Evolutionary conservation across 345 rosid species (phyloP).

Genomic region (Crucihimalaya himalaica): DNA sequence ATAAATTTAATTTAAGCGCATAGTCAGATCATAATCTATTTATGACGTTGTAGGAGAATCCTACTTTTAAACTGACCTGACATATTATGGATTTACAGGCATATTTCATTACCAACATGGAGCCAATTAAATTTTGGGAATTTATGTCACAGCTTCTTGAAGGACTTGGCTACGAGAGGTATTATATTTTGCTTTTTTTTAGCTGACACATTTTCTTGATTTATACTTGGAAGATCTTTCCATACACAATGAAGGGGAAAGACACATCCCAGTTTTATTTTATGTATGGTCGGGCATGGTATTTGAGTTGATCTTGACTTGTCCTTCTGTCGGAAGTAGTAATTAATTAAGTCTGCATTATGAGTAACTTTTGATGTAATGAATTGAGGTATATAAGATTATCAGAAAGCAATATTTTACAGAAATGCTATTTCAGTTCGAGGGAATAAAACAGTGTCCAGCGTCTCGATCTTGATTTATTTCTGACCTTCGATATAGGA

Average conservation of each 20-base stretch:
- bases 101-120: constrained; percentile 86
- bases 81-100: constrained; percentile 51
- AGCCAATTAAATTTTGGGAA: constrained; percentile 90
- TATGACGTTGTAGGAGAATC: neutral
- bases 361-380: neutral
- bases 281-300: constrained; percentile 3
- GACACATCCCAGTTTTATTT: constrained; percentile 6
- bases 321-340: neutral
- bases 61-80: neutral
- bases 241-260: constrained; percentile 3
- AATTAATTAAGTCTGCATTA: neutral
- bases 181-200: constrained; percentile 19
- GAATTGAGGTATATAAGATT: constrained; percentile 8
- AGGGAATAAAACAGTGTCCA: neutral
- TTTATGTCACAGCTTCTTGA: constrained; percentile 63
- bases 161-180: constrained; percentile 95
- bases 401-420: neutral
- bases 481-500: neutral
- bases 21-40: neutral
- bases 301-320: constrained; percentile 13
- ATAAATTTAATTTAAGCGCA: neutral
- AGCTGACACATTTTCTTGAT: neutral
- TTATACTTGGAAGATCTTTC: constrained; percentile 3
- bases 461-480: neutral
- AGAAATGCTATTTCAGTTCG: neutral